phyloP scores from a whole-genome alignment of 2,329 filamentous ascomycete species.

The Talaromyces amestolkiae region DNA sequence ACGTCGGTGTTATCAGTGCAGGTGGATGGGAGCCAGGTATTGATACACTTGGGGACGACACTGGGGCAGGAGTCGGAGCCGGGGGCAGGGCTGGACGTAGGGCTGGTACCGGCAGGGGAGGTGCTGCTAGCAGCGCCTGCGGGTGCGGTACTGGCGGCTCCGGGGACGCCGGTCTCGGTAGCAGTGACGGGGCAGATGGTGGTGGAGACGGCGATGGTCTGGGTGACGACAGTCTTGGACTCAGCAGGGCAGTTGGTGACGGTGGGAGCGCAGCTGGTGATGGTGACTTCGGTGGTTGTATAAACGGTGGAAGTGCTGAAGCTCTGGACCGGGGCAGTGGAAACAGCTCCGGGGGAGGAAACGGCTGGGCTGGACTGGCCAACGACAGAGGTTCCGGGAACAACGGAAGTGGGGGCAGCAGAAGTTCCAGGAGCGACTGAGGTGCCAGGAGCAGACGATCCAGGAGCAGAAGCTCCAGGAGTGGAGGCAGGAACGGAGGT shows the following conservation, averaged over 20 bases:
- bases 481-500: constrained; percentile 12
- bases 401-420: constrained; percentile 1
- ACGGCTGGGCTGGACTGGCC: neutral
- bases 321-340: constrained; percentile 23
- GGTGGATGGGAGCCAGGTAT: constrained; percentile 75
- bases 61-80: constrained; percentile 53
- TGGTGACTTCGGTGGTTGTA: constrained; percentile 37
- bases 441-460: constrained; percentile 4
- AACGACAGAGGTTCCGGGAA: constrained; percentile 23
- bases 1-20: constrained; percentile 83
- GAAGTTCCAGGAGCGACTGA: neutral
- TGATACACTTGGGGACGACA: constrained; percentile 82
- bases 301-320: constrained; percentile 38
- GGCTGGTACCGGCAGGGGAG: constrained; percentile 19
- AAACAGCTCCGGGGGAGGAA: constrained; percentile 3
- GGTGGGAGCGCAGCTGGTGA: constrained; percentile 41
- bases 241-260: constrained; percentile 53
- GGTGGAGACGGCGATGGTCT: constrained; percentile 58
- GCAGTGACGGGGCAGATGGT: constrained; percentile 55
- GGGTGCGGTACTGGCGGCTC: constrained; percentile 18
- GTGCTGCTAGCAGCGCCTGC: constrained; percentile 33
- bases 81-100: constrained; percentile 25
- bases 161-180: constrained; percentile 29
- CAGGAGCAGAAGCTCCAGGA: neutral
- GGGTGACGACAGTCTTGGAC: constrained; percentile 51